These are phyloP conservation scores for Plasmodium malariae DNA, from an alignment of 169 alveolate genomes.

Conservation along the genomic window DNA sequence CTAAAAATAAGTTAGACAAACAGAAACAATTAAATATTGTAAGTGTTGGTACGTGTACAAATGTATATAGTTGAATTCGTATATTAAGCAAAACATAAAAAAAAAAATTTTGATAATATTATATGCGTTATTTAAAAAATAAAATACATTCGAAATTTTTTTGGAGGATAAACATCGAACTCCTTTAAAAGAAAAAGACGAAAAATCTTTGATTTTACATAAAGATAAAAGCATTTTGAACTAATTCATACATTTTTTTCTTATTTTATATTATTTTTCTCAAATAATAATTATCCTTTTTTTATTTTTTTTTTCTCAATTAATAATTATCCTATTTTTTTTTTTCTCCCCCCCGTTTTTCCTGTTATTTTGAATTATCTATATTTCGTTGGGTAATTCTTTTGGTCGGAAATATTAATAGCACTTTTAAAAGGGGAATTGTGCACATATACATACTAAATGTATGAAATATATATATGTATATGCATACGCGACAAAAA, in stretches of 20 bases:
- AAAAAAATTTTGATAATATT: too few relatives aligned
- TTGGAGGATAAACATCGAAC: conserved; percentile 22
- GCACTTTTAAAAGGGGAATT: too few relatives aligned
- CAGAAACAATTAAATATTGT: not conserved
- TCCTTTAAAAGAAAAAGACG: conserved; percentile 1
- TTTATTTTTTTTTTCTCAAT: not conserved
- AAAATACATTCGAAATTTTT: conserved; percentile 26
- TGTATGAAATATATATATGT: too few relatives aligned
- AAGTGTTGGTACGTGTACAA: not conserved
- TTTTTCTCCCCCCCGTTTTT: too few relatives aligned
- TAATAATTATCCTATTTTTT: too few relatives aligned
- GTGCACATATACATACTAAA: too few relatives aligned
- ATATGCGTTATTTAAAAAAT: not conserved
- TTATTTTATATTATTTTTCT: not conserved
- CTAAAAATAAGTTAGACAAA: conserved; percentile 4
- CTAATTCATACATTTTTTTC: not conserved
- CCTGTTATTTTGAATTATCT: too few relatives aligned
- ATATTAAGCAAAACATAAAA: not conserved
- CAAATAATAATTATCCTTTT: not conserved
- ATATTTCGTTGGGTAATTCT: too few relatives aligned
- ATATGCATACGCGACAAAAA: too few relatives aligned
- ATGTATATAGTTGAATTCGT: not conserved
- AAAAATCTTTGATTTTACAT: not conserved
- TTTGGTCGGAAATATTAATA: too few relatives aligned
- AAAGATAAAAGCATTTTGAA: conserved; percentile 5